Base-by-base conservation (phyloP, 2,329 filamentous ascomycete species). In the Stemphylium lycopersici region DNA sequence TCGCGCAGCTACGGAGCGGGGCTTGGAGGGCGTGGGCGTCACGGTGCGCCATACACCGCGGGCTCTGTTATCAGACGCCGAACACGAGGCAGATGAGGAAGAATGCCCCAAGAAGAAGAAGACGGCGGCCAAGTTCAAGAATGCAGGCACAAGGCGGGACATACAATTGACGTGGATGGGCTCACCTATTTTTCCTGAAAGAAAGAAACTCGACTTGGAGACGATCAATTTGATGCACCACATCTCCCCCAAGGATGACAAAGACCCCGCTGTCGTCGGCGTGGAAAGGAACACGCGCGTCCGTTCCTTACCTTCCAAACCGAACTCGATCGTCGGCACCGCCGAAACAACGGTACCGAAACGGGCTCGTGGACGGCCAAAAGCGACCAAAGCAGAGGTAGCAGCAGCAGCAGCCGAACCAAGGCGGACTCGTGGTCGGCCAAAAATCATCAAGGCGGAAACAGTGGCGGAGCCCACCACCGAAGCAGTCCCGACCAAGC, bases 1-100 rank as follows among this genome's bases (percentile, higher is more conserved):
- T 70, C 74, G 76, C 32, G 80, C 76, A 39, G 89, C 88, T 2
- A 83, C 84, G 49, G 79, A 86, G 48, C 78, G 81, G 45, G 88
- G 88, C 1, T 70, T 93, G 37, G 82, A 85, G 42, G 87, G 86
- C 4, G 61, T 77, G 16, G 73, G 74, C 6, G 74, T 76, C 16
- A 72, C 68, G 1, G 29, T 72, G 13, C 59, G 72, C 20, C 69
- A 76, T 40, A 69, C 65, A 2, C 67, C 68, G 16, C 48, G 48
- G 12, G 41, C 41, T n/a, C 26, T 55, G 15, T 26, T 62, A 44
- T 46, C 42, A 34, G 49, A 43, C 29, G 33, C 20, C 22, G 36
- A 50, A 13, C 40, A 52, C 31, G 38, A 58, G 8, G 34, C 50
- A 24, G 53, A 57, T 29, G 43, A 53, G 22, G 46, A 40, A n/a